phyloP scores from a whole-genome alignment of 2,329 filamentous ascomycete species.

The Allantophomopsis lycopodina region DNA sequence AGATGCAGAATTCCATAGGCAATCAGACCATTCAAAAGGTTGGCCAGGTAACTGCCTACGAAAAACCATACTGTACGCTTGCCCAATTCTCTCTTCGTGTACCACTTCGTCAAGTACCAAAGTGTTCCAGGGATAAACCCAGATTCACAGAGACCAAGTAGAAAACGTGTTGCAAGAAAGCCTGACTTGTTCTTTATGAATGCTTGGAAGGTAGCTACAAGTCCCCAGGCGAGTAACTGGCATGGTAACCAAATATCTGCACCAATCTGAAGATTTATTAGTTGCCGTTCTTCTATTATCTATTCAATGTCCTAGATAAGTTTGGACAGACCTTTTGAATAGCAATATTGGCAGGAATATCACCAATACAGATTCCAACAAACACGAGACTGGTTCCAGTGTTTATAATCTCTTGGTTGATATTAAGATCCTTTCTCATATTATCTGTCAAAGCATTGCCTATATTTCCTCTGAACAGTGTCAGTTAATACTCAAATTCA shows the following conservation, averaged over 20 bases:
- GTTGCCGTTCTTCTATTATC: conserved; percentile 36
- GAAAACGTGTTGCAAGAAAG: conserved; percentile 13
- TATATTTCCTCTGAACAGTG: conserved; percentile 22
- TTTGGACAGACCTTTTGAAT: conserved; percentile 32
- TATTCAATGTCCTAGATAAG: conserved; percentile 19
- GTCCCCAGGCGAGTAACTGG: conserved; percentile 36
- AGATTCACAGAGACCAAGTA: conserved; percentile 13
- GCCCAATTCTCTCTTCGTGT: conserved; percentile 13
- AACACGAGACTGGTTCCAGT: neutral
- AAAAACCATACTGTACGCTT: conserved; percentile 13
- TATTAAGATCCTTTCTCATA: conserved; percentile 31
- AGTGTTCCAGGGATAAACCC: conserved; percentile 17
- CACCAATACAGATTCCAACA: neutral
- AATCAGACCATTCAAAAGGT: conserved; percentile 11
- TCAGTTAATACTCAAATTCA: conserved; percentile 18
- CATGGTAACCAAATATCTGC: conserved; percentile 37
- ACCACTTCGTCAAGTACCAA: conserved; percentile 14
- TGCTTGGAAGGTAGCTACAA: conserved; percentile 36
- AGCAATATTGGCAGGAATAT: neutral
- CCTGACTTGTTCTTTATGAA: conserved; percentile 20
- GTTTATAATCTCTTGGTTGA: conserved; percentile 10
- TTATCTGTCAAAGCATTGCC: conserved; percentile 21
- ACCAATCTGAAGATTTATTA: conserved; percentile 31
- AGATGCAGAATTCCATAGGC: conserved; percentile 13
- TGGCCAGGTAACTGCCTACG: conserved; percentile 9